Evolutionary conservation across 805 yeast species (phyloP).

Genomic region (Candida qinlingensis): DNA sequence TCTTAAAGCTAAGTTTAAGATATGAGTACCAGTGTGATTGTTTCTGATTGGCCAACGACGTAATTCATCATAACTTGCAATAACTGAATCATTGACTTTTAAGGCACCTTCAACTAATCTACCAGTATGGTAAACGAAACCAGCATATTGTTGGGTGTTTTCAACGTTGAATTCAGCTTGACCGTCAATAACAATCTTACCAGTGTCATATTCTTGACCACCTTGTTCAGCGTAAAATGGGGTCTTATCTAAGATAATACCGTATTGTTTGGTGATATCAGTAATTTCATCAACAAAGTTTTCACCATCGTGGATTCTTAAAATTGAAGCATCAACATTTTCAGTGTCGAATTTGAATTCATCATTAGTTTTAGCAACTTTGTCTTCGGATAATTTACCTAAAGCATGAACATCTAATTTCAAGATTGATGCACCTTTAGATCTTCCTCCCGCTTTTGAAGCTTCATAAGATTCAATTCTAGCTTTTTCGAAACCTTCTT

Average conservation of each 20-base stretch:
- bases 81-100: conserved; percentile 61
- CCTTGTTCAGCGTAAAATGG: conserved; percentile 99
- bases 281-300: conserved; percentile 49
- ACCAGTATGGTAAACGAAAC: conserved; percentile 95
- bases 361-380: conserved; percentile 80
- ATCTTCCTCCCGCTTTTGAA: conserved; percentile 79
- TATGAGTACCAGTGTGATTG: conserved; percentile 98
- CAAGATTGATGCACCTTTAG: conserved; percentile 51
- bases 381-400: conserved; percentile 58
- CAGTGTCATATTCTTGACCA: conserved; percentile 97
- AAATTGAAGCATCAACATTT: conserved; percentile 61
- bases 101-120: conserved; percentile 70
- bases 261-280: conserved; percentile 51
- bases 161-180: conserved; percentile 81
- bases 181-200: conserved; percentile 87
- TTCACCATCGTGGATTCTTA: conserved; percentile 66
- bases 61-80: conserved; percentile 85
- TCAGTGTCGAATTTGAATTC: conserved; percentile 68
- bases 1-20: conserved; percentile 83
- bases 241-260: conserved; percentile 81
- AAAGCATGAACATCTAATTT: conserved; percentile 91
- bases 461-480: conserved; percentile 88
- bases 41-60: conserved; percentile 96
- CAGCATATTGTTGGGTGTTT: conserved; percentile 89
- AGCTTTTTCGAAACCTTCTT: conserved; percentile 87